Base-by-base conservation (phyloP, 352 stramenopile genomes). In the Phytophthora sp. region DNA sequence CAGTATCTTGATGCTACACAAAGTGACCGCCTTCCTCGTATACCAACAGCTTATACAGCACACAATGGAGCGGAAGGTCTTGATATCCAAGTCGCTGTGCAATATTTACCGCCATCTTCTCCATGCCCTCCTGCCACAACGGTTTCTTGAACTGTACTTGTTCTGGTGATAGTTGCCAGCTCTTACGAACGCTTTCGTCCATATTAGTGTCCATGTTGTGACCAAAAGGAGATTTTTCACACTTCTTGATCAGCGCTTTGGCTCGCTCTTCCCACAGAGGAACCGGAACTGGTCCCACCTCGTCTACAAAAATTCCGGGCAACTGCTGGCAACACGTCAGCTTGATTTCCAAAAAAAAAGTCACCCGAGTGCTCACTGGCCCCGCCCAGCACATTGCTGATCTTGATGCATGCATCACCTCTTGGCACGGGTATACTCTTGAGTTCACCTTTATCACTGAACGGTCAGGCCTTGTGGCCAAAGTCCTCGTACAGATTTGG, bases 11-110 rank as follows among this genome's bases (percentile, higher is more conserved):
- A 46, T 85, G 73, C 24, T 57, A 60, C 2, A 64, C 37, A 46
- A 77, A 79, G 41, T 80, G 74, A 41, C 70, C 63, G 10, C 60
- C 72, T 12, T 59, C 11, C 35, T 66, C 76, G 31, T 82, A 83
- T 27, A 83, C 41, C 32, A 83, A 30, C 54, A 83, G 24, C 67
- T 86, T 83, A 67, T 80, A 78, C 50, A 54, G 56, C 32, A 43
- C 7, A n/a, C 69, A 64, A 15, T 39, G 26, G 12, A 64, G 27
- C 27, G 55, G 44, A 21, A 64, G 43, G 15, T 45, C 55, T 12
- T 52, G 21, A 37, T 57, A 64, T 0, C 55, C 55, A 4, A 64
- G 55, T n/a, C 55, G 55, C 9, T 56, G 4, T 8, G 32, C 45
- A 17, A 64, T 48, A 27, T 26, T 31, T n/a, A 27, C 42, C n/a